Conservation (phyloP, 768 basidiomycete species). For the Boletus eberwhitei region DNA sequence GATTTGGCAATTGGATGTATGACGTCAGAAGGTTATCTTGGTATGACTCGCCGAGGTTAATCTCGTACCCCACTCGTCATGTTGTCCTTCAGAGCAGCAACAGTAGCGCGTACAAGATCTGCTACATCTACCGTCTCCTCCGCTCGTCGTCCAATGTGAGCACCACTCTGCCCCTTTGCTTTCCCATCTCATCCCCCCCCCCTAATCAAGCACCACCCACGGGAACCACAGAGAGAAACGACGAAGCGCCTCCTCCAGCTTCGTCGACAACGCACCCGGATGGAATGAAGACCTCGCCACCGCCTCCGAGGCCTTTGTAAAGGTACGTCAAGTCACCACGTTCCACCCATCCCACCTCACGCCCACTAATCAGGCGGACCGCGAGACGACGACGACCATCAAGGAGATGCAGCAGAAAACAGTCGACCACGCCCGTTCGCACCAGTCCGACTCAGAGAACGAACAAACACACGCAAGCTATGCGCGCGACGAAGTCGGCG, state of each 20-base stretch:
- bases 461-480: constrained; percentile 26
- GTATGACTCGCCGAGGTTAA: background rate
- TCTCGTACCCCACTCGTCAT: constrained; percentile 5
- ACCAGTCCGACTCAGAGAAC: background rate
- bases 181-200: constrained; percentile 1
- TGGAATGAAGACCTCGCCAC: constrained; percentile 70
- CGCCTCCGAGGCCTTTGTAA: constrained; percentile 61
- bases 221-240: constrained; percentile 58
- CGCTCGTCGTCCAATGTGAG: constrained; percentile 7
- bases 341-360: background rate
- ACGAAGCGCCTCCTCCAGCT: constrained; percentile 46
- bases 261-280: constrained; percentile 55
- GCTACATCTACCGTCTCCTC: background rate
- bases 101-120: background rate
- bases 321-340: constrained; percentile 36
- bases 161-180: background rate
- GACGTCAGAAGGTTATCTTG: constrained; percentile 14
- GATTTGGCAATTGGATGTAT: constrained; percentile 4
- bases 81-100: constrained; percentile 11
- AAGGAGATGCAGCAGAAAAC: constrained; percentile 25
- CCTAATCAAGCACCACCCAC: constrained; percentile 46
- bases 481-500: constrained; percentile 25
- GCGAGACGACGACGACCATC: constrained; percentile 3
- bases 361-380: constrained; percentile 23
- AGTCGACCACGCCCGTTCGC: constrained; percentile 12